Conservation (phyloP, 2,329 filamentous ascomycete species). For the Neonectria hederae region DNA sequence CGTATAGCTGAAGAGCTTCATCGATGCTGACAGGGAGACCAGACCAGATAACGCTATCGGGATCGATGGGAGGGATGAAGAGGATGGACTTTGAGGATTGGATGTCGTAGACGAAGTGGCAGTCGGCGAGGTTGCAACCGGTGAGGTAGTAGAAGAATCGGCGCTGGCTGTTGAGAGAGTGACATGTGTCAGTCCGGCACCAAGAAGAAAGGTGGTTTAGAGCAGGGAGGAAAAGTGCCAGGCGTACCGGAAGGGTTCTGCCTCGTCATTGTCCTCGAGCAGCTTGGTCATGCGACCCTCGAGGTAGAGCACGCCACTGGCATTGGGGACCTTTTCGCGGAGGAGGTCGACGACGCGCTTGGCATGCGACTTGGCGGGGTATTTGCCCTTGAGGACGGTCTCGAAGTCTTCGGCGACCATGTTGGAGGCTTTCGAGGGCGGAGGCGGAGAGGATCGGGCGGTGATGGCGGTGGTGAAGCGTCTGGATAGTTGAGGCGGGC, state of each 20-base stretch:
- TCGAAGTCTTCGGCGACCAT: conserved; percentile 58
- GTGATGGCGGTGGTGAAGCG: conserved; percentile 7
- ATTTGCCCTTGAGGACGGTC: conserved; percentile 68
- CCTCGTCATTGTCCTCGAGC: conserved; percentile 89
- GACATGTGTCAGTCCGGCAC: not conserved
- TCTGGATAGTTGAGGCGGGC: not conserved
- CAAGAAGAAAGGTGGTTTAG: not conserved
- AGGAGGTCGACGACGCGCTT: conserved; percentile 85
- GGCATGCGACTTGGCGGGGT: conserved; percentile 89
- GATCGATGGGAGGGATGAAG: conserved; percentile 89
- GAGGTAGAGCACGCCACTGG: conserved; percentile 81
- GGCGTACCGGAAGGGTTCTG: conserved; percentile 78
- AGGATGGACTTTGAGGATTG: conserved; percentile 77
- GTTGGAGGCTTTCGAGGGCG: conserved; percentile 18
- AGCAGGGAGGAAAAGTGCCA: not conserved
- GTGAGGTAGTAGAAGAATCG: conserved; percentile 96
- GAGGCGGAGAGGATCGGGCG: not conserved
- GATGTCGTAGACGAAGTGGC: conserved; percentile 84
- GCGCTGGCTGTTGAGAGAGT: conserved; percentile 70
- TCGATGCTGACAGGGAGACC: conserved; percentile 82
- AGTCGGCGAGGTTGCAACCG: conserved; percentile 82
- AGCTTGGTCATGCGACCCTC: conserved; percentile 84
- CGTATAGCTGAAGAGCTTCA: conserved; percentile 80
- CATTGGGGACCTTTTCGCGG: conserved; percentile 69
- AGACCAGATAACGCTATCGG: conserved; percentile 93